phyloP scores from a whole-genome alignment of 108 stramenopile species.

The Nitzschia palea region DNA sequence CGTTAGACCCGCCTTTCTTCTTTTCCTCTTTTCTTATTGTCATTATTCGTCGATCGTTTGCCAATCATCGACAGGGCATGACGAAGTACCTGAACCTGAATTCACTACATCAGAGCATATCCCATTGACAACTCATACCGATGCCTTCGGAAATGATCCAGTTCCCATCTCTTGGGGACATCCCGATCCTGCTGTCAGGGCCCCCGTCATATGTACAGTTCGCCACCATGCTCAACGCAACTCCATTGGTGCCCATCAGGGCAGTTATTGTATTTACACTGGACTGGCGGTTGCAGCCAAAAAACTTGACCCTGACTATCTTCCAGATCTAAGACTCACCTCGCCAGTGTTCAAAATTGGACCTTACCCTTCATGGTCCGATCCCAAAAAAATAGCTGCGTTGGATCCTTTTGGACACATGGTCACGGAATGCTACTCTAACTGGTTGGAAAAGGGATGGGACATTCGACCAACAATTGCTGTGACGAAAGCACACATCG shows the following conservation, averaged over 20 bases:
- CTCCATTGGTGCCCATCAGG: slow-evolving; percentile 97
- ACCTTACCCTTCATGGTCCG: slow-evolving; percentile 91
- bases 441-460: slow-evolving; percentile 95
- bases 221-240: slow-evolving; percentile 92
- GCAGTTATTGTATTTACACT: slow-evolving; percentile 96
- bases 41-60: background rate
- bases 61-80: no score
- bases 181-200: slow-evolving; percentile 83
- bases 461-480: slow-evolving; percentile 99
- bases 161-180: slow-evolving; percentile 91
- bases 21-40: background rate
- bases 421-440: slow-evolving; percentile 71
- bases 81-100: slow-evolving; percentile 34
- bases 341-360: slow-evolving; percentile 95
- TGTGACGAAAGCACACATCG: slow-evolving; percentile 99
- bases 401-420: slow-evolving; percentile 98
- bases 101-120: slow-evolving; percentile 76
- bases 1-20: background rate
- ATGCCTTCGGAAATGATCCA: slow-evolving; percentile 93
- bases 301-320: slow-evolving; percentile 92
- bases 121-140: slow-evolving; percentile 86
- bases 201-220: slow-evolving; percentile 95
- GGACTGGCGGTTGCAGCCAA: slow-evolving; percentile 96
- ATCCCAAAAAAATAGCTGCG: slow-evolving; percentile 93
- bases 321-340: slow-evolving; percentile 91